Evolutionary conservation across 805 yeast species (phyloP).

Genomic region (Spathaspora sp.): DNA sequence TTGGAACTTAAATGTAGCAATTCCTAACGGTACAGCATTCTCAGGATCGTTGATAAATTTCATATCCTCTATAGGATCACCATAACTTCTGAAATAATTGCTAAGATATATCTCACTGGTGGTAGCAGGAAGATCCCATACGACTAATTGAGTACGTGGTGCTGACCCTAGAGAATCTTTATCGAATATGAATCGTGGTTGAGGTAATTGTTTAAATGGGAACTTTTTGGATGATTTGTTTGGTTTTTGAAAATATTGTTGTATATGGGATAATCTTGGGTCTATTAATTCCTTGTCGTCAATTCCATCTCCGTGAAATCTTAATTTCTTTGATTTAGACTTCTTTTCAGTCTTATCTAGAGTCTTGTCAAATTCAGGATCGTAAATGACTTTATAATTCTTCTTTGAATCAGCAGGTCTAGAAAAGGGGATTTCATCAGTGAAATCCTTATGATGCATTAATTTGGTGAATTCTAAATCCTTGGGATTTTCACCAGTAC

Average conservation of each 20-base stretch:
- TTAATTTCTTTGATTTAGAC: slow-evolving; percentile 35
- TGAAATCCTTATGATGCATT: slow-evolving; percentile 24
- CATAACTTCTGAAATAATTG: slow-evolving; percentile 59
- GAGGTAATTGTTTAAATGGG: slow-evolving; percentile 41
- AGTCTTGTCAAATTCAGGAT: slow-evolving; percentile 39
- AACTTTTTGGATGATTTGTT: slow-evolving; percentile 37
- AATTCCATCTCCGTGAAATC: slow-evolving; percentile 28
- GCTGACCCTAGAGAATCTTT: slow-evolving; percentile 70
- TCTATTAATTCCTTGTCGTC: slow-evolving; percentile 23
- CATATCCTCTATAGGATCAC: slow-evolving; percentile 54
- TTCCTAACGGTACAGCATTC: slow-evolving; percentile 76
- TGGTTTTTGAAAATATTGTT: slow-evolving; percentile 32
- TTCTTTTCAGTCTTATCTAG: slow-evolving; percentile 30
- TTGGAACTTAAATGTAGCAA: slow-evolving; percentile 60
- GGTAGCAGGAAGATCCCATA: slow-evolving; percentile 61
- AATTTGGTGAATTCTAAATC: slow-evolving; percentile 28
- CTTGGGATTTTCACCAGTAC: slow-evolving; percentile 27
- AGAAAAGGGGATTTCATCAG: slow-evolving; percentile 6
- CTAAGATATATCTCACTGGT: slow-evolving; percentile 42
- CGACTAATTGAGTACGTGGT: slow-evolving; percentile 66
- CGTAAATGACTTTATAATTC: slow-evolving; percentile 46
- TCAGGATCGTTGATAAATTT: slow-evolving; percentile 64
- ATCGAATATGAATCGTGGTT: slow-evolving; percentile 52
- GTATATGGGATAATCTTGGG: slow-evolving; percentile 33
- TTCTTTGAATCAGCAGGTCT: slow-evolving; percentile 17